These are phyloP conservation scores for Rhodocollybia butyracea DNA, from an alignment of 768 basidiomycete genomes.

Conservation along the genomic window DNA sequence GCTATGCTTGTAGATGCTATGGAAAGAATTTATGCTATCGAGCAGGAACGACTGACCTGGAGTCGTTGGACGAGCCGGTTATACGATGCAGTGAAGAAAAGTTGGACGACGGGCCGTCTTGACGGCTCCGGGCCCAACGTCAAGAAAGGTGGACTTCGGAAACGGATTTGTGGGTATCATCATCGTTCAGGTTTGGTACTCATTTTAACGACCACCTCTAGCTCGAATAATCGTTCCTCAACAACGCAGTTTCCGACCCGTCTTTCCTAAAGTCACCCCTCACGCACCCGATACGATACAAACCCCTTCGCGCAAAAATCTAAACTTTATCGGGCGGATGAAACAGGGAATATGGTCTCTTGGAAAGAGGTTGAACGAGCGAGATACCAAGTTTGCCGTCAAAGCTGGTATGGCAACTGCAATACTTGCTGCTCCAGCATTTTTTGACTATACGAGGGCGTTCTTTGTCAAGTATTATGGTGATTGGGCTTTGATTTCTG, in stretches of 20 bases:
- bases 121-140: not conserved
- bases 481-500: slow-evolving; percentile 96
- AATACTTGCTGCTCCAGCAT: slow-evolving; percentile 83
- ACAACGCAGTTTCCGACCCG: slow-evolving; percentile 48
- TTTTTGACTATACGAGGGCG: slow-evolving; percentile 74
- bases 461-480: slow-evolving; percentile 81
- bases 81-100: slow-evolving; percentile 13
- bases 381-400: slow-evolving; percentile 82
- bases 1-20: slow-evolving; percentile 82
- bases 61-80: slow-evolving; percentile 37
- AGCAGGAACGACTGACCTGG: slow-evolving; percentile 42
- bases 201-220: not conserved
- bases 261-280: slow-evolving; percentile 78
- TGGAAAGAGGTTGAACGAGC: slow-evolving; percentile 60
- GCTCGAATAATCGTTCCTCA: slow-evolving; percentile 9
- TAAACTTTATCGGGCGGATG: slow-evolving; percentile 59
- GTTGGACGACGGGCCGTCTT: slow-evolving; percentile 3
- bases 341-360: slow-evolving; percentile 74
- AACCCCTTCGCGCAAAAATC: slow-evolving; percentile 59
- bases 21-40: slow-evolving; percentile 69
- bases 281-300: slow-evolving; percentile 87
- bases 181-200: not conserved
- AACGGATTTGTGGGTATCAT: slow-evolving; percentile 2
- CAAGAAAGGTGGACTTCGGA: slow-evolving; percentile 11
- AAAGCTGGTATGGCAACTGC: slow-evolving; percentile 85